phyloP scores from a whole-genome alignment of 306 rosid species.

The Quillaja saponaria region DNA sequence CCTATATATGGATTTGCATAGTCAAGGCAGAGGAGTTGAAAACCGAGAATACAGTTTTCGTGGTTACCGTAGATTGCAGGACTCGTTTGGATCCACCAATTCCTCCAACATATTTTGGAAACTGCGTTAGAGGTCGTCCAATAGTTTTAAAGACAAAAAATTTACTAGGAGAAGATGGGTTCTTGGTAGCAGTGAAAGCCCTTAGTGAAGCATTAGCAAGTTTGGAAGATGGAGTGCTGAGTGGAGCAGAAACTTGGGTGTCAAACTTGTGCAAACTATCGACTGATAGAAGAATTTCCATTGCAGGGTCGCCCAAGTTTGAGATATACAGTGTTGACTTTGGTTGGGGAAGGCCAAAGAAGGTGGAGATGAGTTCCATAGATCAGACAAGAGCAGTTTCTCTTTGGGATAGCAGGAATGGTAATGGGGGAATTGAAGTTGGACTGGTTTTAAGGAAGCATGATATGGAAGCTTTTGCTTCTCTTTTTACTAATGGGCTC shows the following conservation, averaged over 20 bases:
- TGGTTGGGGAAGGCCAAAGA: conserved; percentile 57
- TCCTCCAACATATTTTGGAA: conserved; percentile 45
- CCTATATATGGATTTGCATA: conserved; percentile 34
- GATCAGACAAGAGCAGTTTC: conserved; percentile 37
- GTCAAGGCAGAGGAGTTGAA: conserved; percentile 32
- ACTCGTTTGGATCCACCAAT: conserved; percentile 29
- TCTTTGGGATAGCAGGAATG: conserved; percentile 27
- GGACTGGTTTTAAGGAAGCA: conserved; percentile 33
- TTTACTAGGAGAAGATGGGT: conserved; percentile 22
- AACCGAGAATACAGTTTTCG: neutral
- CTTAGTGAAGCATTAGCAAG: conserved; percentile 16
- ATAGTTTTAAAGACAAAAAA: neutral
- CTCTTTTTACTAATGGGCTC: conserved; percentile 16
- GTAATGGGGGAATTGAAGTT: conserved; percentile 41
- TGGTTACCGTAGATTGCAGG: conserved; percentile 34
- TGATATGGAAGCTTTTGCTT: conserved; percentile 29
- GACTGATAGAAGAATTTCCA: neutral
- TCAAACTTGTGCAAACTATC: neutral
- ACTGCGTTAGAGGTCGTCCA: conserved; percentile 21
- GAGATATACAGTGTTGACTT: conserved; percentile 49
- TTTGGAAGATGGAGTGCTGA: conserved; percentile 24
- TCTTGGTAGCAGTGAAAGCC: conserved; percentile 7
- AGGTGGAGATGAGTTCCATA: conserved; percentile 44
- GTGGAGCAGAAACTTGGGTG: conserved; percentile 18
- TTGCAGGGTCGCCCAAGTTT: conserved; percentile 54